These are phyloP conservation scores for Eucalyptus viminalis DNA, from an alignment of 345 rosid genomes.

Conservation along the genomic window DNA sequence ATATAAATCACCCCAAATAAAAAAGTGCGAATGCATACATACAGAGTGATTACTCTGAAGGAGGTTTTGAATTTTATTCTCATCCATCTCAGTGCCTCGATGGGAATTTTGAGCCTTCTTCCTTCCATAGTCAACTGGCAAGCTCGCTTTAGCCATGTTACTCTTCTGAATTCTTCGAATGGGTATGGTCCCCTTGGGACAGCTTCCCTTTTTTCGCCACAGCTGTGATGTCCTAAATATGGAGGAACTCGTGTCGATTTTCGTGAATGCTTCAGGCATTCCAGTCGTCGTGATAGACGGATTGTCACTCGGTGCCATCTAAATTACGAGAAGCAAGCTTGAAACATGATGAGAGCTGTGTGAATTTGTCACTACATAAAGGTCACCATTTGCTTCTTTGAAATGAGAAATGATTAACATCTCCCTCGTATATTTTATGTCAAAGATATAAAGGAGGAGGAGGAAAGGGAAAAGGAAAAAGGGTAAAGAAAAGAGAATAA, in stretches of 20 bases:
- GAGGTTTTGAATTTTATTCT: slow-evolving; percentile 1
- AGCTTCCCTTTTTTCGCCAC: slow-evolving; percentile 37
- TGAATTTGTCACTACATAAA: background rate
- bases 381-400: background rate
- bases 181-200: slow-evolving; percentile 39
- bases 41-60: slow-evolving; percentile 31
- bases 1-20: background rate
- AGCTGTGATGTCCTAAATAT: slow-evolving; percentile 5
- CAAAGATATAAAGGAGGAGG: background rate
- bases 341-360: background rate
- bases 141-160: background rate
- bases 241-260: background rate
- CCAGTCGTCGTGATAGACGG: background rate
- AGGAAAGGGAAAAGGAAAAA: background rate
- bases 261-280: background rate
- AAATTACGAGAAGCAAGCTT: background rate
- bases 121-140: background rate
- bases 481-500: background rate
- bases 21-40: background rate
- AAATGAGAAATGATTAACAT: background rate
- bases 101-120: background rate
- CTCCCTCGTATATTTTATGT: background rate
- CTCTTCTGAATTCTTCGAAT: slow-evolving; percentile 7
- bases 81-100: background rate
- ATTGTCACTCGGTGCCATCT: slow-evolving; percentile 24